Base-by-base conservation (phyloP, 2,329 filamentous ascomycete genomes). In the Teratosphaeria destructans region DNA sequence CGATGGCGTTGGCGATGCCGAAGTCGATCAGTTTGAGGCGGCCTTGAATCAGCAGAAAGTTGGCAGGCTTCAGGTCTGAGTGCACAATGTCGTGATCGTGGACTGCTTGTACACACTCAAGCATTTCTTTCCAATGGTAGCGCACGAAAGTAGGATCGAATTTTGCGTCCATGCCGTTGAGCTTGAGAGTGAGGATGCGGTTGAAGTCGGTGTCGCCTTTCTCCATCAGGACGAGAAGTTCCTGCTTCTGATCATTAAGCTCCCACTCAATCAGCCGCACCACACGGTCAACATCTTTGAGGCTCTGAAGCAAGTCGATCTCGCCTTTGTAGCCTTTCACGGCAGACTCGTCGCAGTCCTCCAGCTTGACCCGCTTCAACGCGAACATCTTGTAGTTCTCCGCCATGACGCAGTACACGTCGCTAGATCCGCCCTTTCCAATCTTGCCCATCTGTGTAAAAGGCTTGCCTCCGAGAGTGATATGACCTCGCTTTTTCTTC, bases 91-190 rank as follows among this genome's bases (percentile, higher is more conserved):
- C 91, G 72, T 87, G 82, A 12, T 88, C 83, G 71, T 99, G 94
- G 0, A 99, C 91, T 0, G 93, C 85, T 66, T 89, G 84, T 5
- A 99, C 85, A 71, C 94, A 97, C 73, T 96, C 91, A 19, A 99
- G 85, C 94, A 99, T 99, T 76, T 99, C 94, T 74, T 95, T 94
- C 94, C 94, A 99, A 79, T 96, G 96, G 75, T 89, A 95, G n/a
- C 94, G 88, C 12, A 94, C 90, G 73, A 97, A 96, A 57, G 88
- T 89, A 1, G 90, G 82, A 71, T 99, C 94, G 62, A 99, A 87
- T 61, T 81, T 83, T 47, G 89, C 84, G 58, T 88, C 84, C 62
- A 91, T 87, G 0, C 65, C 68, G 68, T 86, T 89, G 68, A 82
- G 70, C 84, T 88, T 70, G 64, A 86, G 83, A 39, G 85, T 86